Evolutionary conservation across 2,329 filamentous ascomycete species (phyloP).

Genomic region (Biscogniauxia marginata): DNA sequence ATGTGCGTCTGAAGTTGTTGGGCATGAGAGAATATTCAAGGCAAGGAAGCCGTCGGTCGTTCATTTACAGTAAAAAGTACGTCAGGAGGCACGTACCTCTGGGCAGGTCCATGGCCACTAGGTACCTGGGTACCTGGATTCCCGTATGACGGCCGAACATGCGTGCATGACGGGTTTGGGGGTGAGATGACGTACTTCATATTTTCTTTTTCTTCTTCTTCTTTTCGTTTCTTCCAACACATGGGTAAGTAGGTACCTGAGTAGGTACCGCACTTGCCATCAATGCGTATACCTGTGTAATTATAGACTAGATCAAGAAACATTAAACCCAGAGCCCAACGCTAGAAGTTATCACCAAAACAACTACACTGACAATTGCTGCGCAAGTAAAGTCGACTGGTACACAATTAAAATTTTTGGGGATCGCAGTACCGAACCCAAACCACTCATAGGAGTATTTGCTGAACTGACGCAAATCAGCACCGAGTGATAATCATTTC

Average conservation of each 20-base stretch:
- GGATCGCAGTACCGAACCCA: background rate
- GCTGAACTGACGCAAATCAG: background rate
- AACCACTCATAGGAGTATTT: background rate
- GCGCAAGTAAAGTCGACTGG: background rate
- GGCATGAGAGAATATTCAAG: background rate
- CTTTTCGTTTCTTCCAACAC: background rate
- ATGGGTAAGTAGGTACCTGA: background rate
- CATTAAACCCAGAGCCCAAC: no score
- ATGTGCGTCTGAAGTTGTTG: no score
- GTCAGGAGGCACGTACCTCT: background rate
- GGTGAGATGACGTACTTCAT: background rate
- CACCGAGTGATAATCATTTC: background rate
- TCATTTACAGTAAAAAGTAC: no score
- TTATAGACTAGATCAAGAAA: no score
- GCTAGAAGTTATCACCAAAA: no score
- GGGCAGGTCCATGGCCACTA: no score
- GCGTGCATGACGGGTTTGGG: background rate
- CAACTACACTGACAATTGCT: background rate
- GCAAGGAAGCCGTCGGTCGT: no score
- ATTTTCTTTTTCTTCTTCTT: background rate
- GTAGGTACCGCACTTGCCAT: background rate
- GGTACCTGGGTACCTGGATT: background rate
- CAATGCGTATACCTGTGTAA: background rate
- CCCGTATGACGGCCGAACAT: background rate
- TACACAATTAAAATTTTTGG: background rate